These are phyloP conservation scores for Aspergillus sojae DNA, from an alignment of 2,329 filamentous ascomycete species.

Conservation along the genomic window DNA sequence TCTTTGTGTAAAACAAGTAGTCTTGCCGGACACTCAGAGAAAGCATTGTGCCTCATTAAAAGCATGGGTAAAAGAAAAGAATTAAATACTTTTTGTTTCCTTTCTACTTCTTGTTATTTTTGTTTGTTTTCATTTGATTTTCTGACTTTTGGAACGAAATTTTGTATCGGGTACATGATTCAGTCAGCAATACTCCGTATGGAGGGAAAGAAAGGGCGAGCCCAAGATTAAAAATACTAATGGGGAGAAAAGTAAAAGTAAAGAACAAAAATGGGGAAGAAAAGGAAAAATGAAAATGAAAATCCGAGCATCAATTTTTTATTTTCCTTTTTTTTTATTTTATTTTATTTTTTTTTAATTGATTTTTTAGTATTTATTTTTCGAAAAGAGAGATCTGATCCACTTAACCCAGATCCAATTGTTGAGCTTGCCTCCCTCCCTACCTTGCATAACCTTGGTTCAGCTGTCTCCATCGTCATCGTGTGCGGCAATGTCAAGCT, in stretches of 20 bases:
- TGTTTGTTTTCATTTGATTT: not conserved
- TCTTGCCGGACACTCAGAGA: slow-evolving; percentile 15
- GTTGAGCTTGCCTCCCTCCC: slow-evolving; percentile 23
- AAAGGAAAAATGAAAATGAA: not conserved
- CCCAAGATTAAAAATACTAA: slow-evolving; percentile 1
- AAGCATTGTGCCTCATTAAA: slow-evolving; percentile 6
- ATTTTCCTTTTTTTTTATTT: not conserved
- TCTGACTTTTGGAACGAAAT: not conserved
- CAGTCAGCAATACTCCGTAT: not conserved
- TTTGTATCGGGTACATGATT: not conserved
- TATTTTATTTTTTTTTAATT: not conserved
- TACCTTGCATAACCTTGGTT: slow-evolving; percentile 34
- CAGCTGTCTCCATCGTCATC: slow-evolving; percentile 31
- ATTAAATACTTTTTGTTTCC: not conserved
- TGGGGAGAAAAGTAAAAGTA: not conserved
- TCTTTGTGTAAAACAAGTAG: slow-evolving; percentile 7
- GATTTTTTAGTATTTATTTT: not conserved
- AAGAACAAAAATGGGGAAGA: not conserved
- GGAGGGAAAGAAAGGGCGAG: not conserved
- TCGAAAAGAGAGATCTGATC: slow-evolving; percentile 23
- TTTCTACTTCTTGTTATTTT: not conserved
- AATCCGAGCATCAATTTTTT: not conserved
- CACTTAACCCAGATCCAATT: slow-evolving; percentile 26
- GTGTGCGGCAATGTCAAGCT: slow-evolving; percentile 27
- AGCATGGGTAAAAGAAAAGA: not conserved